phyloP scores from a whole-genome alignment of 1,284 basidiomycete species.

The Cryptococcus neoformans region DNA sequence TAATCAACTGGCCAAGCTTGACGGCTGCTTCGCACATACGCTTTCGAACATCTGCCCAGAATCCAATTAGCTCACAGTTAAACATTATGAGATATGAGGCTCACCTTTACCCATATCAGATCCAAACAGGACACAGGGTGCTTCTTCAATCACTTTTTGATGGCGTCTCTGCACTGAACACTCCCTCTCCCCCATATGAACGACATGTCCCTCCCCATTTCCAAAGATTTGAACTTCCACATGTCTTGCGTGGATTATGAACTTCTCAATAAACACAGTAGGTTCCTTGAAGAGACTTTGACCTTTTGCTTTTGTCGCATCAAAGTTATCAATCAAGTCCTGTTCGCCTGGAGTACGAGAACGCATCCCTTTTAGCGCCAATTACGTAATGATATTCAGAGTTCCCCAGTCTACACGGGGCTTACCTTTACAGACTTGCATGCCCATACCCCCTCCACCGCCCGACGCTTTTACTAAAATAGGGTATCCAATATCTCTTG shows the following conservation, averaged over 20 bases:
- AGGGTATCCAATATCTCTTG: conserved; percentile 56
- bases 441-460: conserved; percentile 70
- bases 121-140: conserved; percentile 54
- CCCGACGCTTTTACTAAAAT: conserved; percentile 58
- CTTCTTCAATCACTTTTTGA: conserved; percentile 70
- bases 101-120: conserved; percentile 21
- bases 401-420: conserved; percentile 23
- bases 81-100: neutral
- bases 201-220: conserved; percentile 56
- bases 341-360: conserved; percentile 34
- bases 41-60: conserved; percentile 40
- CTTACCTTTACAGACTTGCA: conserved; percentile 57
- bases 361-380: no score
- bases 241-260: conserved; percentile 54
- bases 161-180: conserved; percentile 68
- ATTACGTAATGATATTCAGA: no score
- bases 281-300: conserved; percentile 54
- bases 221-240: conserved; percentile 69
- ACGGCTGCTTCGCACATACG: conserved; percentile 59
- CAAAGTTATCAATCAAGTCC: conserved; percentile 52
- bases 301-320: conserved; percentile 43
- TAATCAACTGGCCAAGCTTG: conserved; percentile 54
- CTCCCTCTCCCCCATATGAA: conserved; percentile 65
- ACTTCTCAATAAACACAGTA: conserved; percentile 62
- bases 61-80: neutral